Conservation (phyloP, 2,329 filamentous ascomycete genomes). For the Sporothrix pseudoabietina region DNA sequence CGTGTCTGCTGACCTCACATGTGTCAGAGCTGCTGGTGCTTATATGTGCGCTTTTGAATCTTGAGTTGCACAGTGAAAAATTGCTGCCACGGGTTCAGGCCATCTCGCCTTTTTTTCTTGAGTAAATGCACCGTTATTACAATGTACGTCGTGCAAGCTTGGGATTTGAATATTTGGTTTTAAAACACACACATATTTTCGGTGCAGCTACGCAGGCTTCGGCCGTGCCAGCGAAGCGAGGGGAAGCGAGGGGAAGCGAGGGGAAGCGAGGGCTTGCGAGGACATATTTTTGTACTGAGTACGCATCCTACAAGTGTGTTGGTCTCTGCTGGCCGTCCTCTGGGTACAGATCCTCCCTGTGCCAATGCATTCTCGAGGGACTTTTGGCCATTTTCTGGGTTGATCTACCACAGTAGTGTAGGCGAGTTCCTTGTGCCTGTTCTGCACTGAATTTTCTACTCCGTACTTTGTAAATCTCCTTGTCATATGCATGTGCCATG, state of each 20-base stretch:
- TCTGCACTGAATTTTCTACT: background rate
- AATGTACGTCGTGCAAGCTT: no score
- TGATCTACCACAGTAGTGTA: background rate
- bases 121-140: no score
- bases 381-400: background rate
- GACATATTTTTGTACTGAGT: no score
- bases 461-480: background rate
- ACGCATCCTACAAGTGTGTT: background rate
- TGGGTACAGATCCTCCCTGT: background rate
- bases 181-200: no score
- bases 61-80: background rate
- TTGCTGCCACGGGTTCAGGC: background rate
- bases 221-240: background rate
- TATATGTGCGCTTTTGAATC: background rate
- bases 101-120: no score
- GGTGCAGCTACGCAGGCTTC: no score
- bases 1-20: background rate
- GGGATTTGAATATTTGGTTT: no score
- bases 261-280: no score
- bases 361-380: background rate
- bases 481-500: no score
- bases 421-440: background rate
- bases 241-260: no score
- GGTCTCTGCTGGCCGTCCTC: background rate
- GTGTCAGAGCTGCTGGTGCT: background rate